Base-by-base conservation (phyloP, 1,284 basidiomycete genomes). In the Erythrobasidium hasegawianum region DNA sequence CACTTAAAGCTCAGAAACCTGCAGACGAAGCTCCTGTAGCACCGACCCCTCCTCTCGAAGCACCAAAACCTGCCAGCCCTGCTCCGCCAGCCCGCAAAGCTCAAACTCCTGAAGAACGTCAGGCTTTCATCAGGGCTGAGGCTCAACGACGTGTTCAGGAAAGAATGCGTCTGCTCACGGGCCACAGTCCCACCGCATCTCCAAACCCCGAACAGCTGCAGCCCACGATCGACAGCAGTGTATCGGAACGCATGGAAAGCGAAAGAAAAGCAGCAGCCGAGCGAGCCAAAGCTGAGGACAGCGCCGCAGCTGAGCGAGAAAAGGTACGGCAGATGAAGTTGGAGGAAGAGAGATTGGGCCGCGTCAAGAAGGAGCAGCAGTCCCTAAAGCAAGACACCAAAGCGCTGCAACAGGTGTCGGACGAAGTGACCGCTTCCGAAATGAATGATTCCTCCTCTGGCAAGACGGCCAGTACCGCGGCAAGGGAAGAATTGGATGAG, bases 121-220 rank as follows among this genome's bases (percentile, higher is more conserved):
- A 84, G 61, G 90, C 89, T 0, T 92, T 83, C 75, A 85, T 90
- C 71, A 85, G 85, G 18, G 86, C 86, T 2, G 86, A 96, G 76
- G 95, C 92, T 0, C 86, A 90, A 74, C 84, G 86, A 20, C 84
- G 89, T 50, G 85, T 97, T 41, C 85, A 91, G 72, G 92, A 88
- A 49, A 87, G 95, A 33, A 92, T 90, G 83, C 85, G 86, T 45
- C 88, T 88, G 9, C 83, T 97, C 9, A 65, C 62, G 1, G 95
- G 96, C 14, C 81, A 87, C 27, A 82, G 88, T 1, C 80, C 83
- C 0, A 77, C 83, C 5, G 78, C 86, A 1, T 73, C 84, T 0
- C 76, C 83, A 2, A 71, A 81, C 2, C 75, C 79, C 0, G 77
- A 83, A 10, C 54, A 55, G n/a, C 29, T 45, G 4, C 10, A 18